Conservation (phyloP, 495 filamentous ascomycete species). For the Aspergillus olivimuriae region DNA sequence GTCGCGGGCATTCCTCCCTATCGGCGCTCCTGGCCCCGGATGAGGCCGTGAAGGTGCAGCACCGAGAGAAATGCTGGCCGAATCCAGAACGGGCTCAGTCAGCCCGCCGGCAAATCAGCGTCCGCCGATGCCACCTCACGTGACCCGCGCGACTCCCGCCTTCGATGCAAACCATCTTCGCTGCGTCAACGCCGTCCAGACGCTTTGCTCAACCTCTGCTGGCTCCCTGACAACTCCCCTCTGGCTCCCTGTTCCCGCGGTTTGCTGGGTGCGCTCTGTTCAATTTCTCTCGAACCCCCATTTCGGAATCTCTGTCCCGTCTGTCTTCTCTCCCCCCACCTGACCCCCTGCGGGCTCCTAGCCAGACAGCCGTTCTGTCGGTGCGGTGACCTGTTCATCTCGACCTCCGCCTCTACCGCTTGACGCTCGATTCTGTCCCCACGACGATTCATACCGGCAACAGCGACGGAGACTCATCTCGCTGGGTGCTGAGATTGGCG, state of each 20-base stretch:
- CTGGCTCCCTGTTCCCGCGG: constrained; percentile 11
- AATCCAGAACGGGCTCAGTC: constrained; percentile 15
- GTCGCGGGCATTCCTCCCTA: too few species aligned
- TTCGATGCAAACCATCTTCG: constrained; percentile 37
- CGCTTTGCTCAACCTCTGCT: constrained; percentile 15
- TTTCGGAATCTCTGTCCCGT: constrained; percentile 8
- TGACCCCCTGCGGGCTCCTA: constrained; percentile 7
- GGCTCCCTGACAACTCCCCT: too few species aligned
- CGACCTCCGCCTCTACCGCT: constrained; percentile 26
- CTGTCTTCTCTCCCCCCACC: constrained; percentile 9
- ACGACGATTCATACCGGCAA: constrained; percentile 1
- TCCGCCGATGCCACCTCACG: constrained; percentile 17
- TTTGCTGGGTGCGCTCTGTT: constrained; percentile 8
- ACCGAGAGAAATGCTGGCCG: background rate
- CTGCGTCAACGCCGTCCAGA: constrained; percentile 20
- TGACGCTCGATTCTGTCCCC: constrained; percentile 5
- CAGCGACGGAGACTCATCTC: constrained; percentile 4
- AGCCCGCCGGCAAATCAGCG: constrained; percentile 22
- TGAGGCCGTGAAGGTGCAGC: too few species aligned
- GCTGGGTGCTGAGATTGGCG: constrained; percentile 9
- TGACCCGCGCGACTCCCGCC: constrained; percentile 35
- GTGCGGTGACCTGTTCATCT: constrained; percentile 30
- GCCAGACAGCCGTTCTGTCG: constrained; percentile 13
- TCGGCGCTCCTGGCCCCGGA: too few species aligned
- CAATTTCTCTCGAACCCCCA: constrained; percentile 2